Conservation (phyloP, 352 stramenopile species). For the Phytophthora pistaciae region DNA sequence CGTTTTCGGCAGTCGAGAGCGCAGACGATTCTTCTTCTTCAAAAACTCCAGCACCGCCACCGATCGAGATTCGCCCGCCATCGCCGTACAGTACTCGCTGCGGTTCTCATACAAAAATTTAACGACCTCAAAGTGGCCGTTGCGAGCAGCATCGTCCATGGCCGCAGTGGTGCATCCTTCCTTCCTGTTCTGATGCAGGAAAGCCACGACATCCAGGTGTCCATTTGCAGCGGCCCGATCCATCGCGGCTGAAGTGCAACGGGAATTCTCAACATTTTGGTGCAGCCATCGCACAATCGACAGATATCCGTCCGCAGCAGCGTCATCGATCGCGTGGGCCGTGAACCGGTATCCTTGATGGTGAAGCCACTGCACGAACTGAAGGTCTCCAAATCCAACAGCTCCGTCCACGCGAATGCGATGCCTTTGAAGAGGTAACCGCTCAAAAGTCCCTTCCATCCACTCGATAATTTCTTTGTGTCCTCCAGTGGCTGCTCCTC, state of each 20-base stretch:
- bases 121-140: constrained; percentile 42
- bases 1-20: constrained; percentile 33
- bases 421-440: constrained; percentile 30
- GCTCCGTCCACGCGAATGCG: constrained; percentile 47
- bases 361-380: constrained; percentile 44
- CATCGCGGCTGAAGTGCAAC: constrained; percentile 38
- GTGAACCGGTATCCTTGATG: constrained; percentile 42
- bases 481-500: constrained; percentile 32
- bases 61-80: constrained; percentile 35
- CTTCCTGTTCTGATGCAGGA: constrained; percentile 45
- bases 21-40: constrained; percentile 36
- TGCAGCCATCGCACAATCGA: constrained; percentile 41
- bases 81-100: constrained; percentile 45
- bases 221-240: constrained; percentile 42
- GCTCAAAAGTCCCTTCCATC: constrained; percentile 35
- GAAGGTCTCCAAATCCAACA: constrained; percentile 35
- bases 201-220: constrained; percentile 36
- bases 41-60: constrained; percentile 49
- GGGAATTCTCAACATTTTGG: constrained; percentile 28
- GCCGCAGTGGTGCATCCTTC: constrained; percentile 50
- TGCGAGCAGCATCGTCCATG: constrained; percentile 48
- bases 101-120: constrained; percentile 46
- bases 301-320: constrained; percentile 34
- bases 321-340: constrained; percentile 32
- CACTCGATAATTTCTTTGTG: constrained; percentile 37